Evolutionary conservation across 1,139 yeast species (phyloP).

Genomic region (Pichia sp.): DNA sequence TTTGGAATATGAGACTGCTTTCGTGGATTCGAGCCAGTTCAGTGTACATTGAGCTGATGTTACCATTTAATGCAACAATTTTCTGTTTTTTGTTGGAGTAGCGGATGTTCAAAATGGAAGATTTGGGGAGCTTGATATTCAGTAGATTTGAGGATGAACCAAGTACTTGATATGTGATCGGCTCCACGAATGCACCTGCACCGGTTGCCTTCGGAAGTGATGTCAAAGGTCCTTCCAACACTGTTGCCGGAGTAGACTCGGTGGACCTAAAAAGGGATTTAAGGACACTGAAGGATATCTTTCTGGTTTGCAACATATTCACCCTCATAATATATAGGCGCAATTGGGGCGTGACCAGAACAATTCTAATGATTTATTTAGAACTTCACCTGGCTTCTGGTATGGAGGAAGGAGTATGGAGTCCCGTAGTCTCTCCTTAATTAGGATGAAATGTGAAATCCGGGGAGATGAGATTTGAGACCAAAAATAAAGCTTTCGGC

Average conservation of each 20-base stretch:
- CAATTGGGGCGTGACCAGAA: too few relatives aligned
- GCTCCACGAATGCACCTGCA: conserved; percentile 33
- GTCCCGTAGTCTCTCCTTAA: too few relatives aligned
- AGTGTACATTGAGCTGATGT: conserved; percentile 23
- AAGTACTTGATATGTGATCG: conserved; percentile 35
- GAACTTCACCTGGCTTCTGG: too few relatives aligned
- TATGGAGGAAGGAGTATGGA: too few relatives aligned
- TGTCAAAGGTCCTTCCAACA: conserved; percentile 18
- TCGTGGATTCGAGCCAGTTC: conserved; percentile 17
- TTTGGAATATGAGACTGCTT: conserved; percentile 22
- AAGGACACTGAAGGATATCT: conserved; percentile 8
- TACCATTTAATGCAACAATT: conserved; percentile 41
- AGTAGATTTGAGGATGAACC: conserved; percentile 39
- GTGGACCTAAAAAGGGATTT: conserved; percentile 10
- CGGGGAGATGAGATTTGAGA: too few relatives aligned
- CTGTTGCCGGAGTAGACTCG: conserved; percentile 6
- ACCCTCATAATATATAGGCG: too few relatives aligned
- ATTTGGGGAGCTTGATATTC: conserved; percentile 42
- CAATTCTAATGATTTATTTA: too few relatives aligned
- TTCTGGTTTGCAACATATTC: conserved; percentile 1
- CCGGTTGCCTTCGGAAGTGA: conserved; percentile 29
- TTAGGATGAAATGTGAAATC: too few relatives aligned
- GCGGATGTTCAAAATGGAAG: conserved; percentile 35
- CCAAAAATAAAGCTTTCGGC: too few relatives aligned
- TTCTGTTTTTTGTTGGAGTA: conserved; percentile 34